These are phyloP conservation scores for Pharnaceum exiguum DNA, from an alignment of 148 eudicot species.

Conservation along the genomic window DNA sequence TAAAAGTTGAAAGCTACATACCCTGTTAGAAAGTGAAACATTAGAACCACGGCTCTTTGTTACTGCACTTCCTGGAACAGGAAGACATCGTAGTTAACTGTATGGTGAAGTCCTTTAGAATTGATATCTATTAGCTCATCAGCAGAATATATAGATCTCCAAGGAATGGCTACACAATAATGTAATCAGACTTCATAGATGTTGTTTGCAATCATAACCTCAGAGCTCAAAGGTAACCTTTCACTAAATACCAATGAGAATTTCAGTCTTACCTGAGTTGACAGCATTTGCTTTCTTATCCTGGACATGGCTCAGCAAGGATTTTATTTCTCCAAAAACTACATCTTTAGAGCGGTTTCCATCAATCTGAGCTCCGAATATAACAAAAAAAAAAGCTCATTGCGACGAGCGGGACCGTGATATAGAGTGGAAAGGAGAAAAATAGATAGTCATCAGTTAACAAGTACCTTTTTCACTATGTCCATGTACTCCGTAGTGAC, in stretches of 20 bases:
- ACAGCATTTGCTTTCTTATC: slow-evolving; percentile 42
- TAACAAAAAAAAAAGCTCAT: slow-evolving; percentile 15
- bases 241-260: too few relatives aligned
- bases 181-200: too few relatives aligned
- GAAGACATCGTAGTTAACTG: background rate
- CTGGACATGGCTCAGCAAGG: slow-evolving; percentile 43
- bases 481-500: slow-evolving; percentile 50
- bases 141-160: too few relatives aligned
- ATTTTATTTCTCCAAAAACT: slow-evolving; percentile 58
- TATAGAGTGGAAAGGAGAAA: background rate
- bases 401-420: background rate
- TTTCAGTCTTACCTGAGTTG: slow-evolving; percentile 31
- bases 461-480: slow-evolving; percentile 65
- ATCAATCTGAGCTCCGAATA: slow-evolving; percentile 50
- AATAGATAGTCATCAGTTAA: slow-evolving; percentile 5
- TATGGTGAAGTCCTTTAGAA: background rate
- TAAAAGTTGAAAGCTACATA: slow-evolving; percentile 14
- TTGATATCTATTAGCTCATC: too few relatives aligned
- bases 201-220: background rate
- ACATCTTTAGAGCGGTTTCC: slow-evolving; percentile 81
- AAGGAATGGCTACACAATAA: too few relatives aligned
- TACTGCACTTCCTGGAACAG: slow-evolving; percentile 37
- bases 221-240: too few relatives aligned
- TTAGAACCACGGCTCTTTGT: slow-evolving; percentile 29
- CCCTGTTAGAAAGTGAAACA: slow-evolving; percentile 38